Percentiles rank a stretch among this genome's conserved stretches.
These are phyloP conservation scores for Rhododendron kiyosumense DNA, from an alignment of 148 eudicot species.

Conservation along the genomic window DNA sequence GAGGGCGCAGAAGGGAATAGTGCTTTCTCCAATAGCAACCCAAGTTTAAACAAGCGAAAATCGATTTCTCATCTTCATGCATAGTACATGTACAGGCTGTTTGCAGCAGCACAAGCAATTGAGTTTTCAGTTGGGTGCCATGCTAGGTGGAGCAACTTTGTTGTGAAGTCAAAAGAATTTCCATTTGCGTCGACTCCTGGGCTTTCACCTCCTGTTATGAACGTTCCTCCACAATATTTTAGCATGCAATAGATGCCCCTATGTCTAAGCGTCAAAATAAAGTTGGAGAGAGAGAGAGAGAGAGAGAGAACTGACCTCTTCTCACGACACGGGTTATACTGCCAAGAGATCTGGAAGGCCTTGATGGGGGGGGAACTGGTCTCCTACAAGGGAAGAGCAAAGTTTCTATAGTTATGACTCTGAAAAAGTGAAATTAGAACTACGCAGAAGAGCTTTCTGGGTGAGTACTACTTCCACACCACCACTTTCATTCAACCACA, in stretches of 20 bases:
- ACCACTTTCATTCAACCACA: not conserved
- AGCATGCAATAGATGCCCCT: not conserved
- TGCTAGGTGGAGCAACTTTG: slow-evolving; percentile 69
- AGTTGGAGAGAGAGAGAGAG: not conserved
- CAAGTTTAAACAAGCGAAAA: slow-evolving; percentile 15
- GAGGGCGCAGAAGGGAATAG: slow-evolving; percentile 7
- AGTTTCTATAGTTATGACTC: not conserved
- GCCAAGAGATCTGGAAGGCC: slow-evolving; percentile 72
- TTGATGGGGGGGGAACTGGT: slow-evolving; percentile 78
- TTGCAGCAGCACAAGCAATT: slow-evolving; percentile 81
- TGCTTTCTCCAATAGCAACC: slow-evolving; percentile 25
- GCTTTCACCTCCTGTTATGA: slow-evolving; percentile 47
- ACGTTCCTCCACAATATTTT: not conserved
- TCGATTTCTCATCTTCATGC: slow-evolving; percentile 32
- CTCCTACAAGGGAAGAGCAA: slow-evolving; percentile 40
- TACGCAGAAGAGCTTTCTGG: not conserved
- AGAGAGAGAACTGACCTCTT: slow-evolving; percentile 41
- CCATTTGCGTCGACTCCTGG: slow-evolving; percentile 60
- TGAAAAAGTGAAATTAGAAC: not conserved
- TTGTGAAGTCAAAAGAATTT: slow-evolving; percentile 66
- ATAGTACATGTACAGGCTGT: slow-evolving; percentile 81
- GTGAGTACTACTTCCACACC: not conserved
- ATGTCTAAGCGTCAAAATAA: not conserved
- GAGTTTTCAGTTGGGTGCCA: slow-evolving; percentile 76
- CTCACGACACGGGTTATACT: slow-evolving; percentile 59